Conservation (phyloP, 768 basidiomycete genomes). For the Tricholoma terreum region DNA sequence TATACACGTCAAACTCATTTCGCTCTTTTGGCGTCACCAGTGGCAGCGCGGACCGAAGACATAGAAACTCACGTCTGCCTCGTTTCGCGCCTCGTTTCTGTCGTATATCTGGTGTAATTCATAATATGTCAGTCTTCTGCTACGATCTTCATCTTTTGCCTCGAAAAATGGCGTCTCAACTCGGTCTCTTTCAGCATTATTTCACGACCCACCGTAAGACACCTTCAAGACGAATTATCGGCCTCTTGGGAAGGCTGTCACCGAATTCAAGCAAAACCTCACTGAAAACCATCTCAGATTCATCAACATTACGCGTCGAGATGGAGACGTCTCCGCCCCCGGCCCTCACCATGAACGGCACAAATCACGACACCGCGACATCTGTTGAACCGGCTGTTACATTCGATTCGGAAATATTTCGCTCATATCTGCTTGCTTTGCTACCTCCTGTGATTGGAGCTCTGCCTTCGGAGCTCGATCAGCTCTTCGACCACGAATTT, state of each 20-base stretch:
- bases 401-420: conserved; percentile 72
- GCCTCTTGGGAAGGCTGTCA: conserved; percentile 14
- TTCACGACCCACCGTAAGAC: conserved; percentile 25
- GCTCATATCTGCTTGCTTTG: conserved; percentile 64
- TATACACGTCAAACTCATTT: not conserved
- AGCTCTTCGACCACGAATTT: conserved; percentile 70
- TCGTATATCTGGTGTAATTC: not conserved
- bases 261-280: conserved; percentile 11
- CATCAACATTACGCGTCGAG: conserved; percentile 1
- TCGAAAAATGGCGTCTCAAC: conserved; percentile 19
- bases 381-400: conserved; percentile 27
- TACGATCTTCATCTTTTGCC: not conserved
- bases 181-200: conserved; percentile 23
- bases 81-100: not conserved
- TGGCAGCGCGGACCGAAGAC: not conserved
- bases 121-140: not conserved
- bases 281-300: conserved; percentile 6
- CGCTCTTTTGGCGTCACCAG: not conserved
- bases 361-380: conserved; percentile 22
- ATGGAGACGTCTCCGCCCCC: conserved; percentile 11
- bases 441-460: conserved; percentile 85
- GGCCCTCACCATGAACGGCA: conserved; percentile 22
- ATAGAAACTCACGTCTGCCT: not conserved
- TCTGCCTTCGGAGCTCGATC: conserved; percentile 56
- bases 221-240: conserved; percentile 20